Evolutionary conservation across 2,329 filamentous ascomycete species (phyloP).

Genomic region (Penicillium sp.): DNA sequence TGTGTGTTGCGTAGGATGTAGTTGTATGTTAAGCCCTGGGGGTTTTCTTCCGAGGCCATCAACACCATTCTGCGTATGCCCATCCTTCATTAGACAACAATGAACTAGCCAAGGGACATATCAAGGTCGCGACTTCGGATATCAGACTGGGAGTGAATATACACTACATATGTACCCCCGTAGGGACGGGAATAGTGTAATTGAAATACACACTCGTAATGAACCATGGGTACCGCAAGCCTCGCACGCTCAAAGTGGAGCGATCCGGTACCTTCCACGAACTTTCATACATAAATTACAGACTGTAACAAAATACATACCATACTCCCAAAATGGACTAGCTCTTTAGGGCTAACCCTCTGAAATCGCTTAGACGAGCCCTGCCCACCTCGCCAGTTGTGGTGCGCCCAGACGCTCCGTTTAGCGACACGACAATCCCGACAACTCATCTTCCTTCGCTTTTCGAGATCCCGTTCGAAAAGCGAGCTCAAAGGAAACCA

Average conservation of each 20-base stretch:
- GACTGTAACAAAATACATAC: neutral
- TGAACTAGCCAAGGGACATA: neutral
- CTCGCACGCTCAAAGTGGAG: neutral
- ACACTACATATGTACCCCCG: no score
- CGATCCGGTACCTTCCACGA: neutral
- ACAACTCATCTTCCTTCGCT: conserved; percentile 42
- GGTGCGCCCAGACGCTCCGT: conserved; percentile 31
- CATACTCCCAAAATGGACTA: conserved; percentile 25
- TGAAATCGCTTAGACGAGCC: conserved; percentile 45
- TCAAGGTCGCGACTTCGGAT: neutral
- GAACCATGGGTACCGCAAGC: neutral
- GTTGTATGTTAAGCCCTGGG: neutral
- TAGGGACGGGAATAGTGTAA: neutral
- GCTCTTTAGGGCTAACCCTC: conserved; percentile 41
- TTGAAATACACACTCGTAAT: neutral
- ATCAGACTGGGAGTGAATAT: neutral
- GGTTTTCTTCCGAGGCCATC: neutral
- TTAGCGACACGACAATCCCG: conserved; percentile 41
- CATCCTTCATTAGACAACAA: neutral
- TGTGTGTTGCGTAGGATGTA: conserved; percentile 13
- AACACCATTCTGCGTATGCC: neutral
- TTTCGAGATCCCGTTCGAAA: conserved; percentile 47
- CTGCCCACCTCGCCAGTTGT: conserved; percentile 35
- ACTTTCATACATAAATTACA: conserved; percentile 8
- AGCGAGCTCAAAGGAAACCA: conserved; percentile 45